Percentiles rank a stretch among this genome's conserved stretches.
phyloP scores from a whole-genome alignment of 164 flowering plant genomes.

The Tetracentron sinense region DNA sequence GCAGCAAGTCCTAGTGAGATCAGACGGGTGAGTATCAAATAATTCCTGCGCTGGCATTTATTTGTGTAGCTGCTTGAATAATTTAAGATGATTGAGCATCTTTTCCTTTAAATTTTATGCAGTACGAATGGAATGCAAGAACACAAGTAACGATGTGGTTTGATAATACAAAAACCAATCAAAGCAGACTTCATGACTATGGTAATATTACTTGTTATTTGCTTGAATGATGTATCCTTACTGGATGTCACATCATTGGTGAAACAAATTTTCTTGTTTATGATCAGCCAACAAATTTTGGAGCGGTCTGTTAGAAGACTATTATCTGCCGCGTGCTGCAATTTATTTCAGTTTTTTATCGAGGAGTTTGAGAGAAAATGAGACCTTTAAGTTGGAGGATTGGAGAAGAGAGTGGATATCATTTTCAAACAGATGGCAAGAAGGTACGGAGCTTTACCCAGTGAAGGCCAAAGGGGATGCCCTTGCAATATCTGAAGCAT shows the following conservation, averaged over 20 bases:
- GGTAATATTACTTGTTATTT: slow-evolving; percentile 43
- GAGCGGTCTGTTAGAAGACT: slow-evolving; percentile 72
- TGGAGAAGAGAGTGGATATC: slow-evolving; percentile 89
- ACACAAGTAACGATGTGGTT: slow-evolving; percentile 97
- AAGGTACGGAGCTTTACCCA: slow-evolving; percentile 52
- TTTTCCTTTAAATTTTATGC: slow-evolving; percentile 11
- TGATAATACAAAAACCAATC: slow-evolving; percentile 54
- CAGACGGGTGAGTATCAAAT: slow-evolving; percentile 51
- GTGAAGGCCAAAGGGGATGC: slow-evolving; percentile 67
- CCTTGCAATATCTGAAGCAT: slow-evolving; percentile 41
- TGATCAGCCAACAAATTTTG: slow-evolving; percentile 85
- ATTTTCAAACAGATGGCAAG: slow-evolving; percentile 81
- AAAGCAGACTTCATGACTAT: slow-evolving; percentile 95
- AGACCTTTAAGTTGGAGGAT: slow-evolving; percentile 49
- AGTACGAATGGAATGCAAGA: slow-evolving; percentile 94
- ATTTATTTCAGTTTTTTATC: slow-evolving; percentile 50
- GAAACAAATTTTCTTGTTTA: not conserved
- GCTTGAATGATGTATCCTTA: not conserved
- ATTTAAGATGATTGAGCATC: not conserved
- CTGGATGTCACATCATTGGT: not conserved
- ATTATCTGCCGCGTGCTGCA: slow-evolving; percentile 88
- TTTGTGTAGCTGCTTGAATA: not conserved
- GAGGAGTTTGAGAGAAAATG: slow-evolving; percentile 47
- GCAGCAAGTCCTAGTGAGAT: slow-evolving; percentile 50
- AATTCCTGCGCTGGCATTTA: not conserved